phyloP scores from a whole-genome alignment of 2,329 filamentous ascomycete species.

The Tympanopsis confertula region DNA sequence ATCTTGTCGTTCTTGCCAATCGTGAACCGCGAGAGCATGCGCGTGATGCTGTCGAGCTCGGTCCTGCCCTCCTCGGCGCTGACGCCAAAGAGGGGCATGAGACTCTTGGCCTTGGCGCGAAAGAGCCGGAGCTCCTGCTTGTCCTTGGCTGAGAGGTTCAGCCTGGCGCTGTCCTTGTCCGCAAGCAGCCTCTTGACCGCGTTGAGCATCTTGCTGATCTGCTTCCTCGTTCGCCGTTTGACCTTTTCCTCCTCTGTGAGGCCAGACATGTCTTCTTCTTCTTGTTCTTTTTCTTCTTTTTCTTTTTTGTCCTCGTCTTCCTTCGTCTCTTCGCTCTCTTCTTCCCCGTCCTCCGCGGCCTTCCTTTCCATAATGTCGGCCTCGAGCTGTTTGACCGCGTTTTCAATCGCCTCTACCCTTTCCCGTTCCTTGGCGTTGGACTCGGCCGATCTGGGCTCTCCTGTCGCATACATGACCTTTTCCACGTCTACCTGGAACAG shows the following conservation, averaged over 20 bases:
- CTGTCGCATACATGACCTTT: slow-evolving; percentile 78
- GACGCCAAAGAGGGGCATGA: slow-evolving; percentile 40
- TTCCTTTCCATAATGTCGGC: slow-evolving; percentile 14
- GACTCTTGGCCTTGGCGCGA: slow-evolving; percentile 49
- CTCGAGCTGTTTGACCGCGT: slow-evolving; percentile 8
- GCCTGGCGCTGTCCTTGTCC: slow-evolving; percentile 32
- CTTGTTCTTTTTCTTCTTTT: slow-evolving; percentile 7
- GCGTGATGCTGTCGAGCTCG: slow-evolving; percentile 27
- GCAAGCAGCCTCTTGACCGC: slow-evolving; percentile 48
- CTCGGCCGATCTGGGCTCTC: slow-evolving; percentile 46
- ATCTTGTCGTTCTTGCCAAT: slow-evolving; percentile 34
- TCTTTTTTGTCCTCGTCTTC: slow-evolving; percentile 4
- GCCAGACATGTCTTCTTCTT: slow-evolving; percentile 4
- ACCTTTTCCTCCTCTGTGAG: slow-evolving; percentile 7
- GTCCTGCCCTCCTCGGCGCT: slow-evolving; percentile 17
- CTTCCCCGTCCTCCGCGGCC: slow-evolving; percentile 10
- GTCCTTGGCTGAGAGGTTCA: slow-evolving; percentile 51
- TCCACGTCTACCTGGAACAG: slow-evolving; percentile 95
- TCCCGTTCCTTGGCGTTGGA: slow-evolving; percentile 11
- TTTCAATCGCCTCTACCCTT: slow-evolving; percentile 12
- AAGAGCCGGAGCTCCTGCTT: slow-evolving; percentile 70
- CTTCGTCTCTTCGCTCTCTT: slow-evolving; percentile 11
- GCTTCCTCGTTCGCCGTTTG: slow-evolving; percentile 15
- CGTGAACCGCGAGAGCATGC: slow-evolving; percentile 40
- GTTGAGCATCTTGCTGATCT: slow-evolving; percentile 37